A percentile compares a stretch with the other conserved stretches of the same genome.
Evolutionary conservation across 2,329 filamentous ascomycete species (phyloP).

Genomic region (Tolypocladium ophioglossoides): DNA sequence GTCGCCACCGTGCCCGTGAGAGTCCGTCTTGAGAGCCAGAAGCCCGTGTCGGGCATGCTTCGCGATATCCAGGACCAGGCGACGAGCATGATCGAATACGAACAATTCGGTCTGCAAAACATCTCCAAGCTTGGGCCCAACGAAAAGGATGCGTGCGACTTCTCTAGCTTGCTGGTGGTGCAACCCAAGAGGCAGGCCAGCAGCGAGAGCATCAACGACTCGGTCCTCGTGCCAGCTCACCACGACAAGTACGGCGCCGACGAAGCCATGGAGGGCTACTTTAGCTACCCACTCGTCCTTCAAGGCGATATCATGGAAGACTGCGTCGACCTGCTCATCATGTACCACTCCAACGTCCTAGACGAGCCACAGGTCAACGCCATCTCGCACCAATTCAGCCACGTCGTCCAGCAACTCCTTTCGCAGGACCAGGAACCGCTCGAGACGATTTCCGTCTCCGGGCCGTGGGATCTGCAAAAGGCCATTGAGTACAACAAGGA

Average conservation of each 20-base stretch:
- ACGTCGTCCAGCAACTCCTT: not conserved
- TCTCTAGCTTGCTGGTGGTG: constrained; percentile 5
- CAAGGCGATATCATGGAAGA: not conserved
- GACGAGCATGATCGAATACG: constrained; percentile 4
- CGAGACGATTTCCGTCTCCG: not conserved
- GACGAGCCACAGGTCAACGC: not conserved
- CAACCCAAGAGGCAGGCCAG: constrained; percentile 4
- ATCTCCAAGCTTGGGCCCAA: constrained; percentile 6
- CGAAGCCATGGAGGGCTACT: no score
- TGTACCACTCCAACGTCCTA: constrained; percentile 1
- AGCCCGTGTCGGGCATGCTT: constrained; percentile 8
- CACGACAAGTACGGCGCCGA: not conserved
- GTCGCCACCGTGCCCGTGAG: constrained; percentile 19
- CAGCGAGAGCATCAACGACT: no score
- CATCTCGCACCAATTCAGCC: constrained; percentile 1
- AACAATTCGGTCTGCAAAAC: constrained; percentile 6
- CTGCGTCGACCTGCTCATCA: not conserved
- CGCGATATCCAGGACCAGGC: constrained; percentile 4
- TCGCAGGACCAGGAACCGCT: not conserved
- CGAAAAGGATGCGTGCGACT: constrained; percentile 4
- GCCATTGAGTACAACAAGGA: no score
- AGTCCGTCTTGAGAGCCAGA: constrained; percentile 5
- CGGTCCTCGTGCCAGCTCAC: no score
- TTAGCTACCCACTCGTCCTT: constrained; percentile 5
- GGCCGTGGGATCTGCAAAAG: constrained; percentile 15